Conservation (phyloP, 306 rosid species). For the Trifolium subterraneum region DNA sequence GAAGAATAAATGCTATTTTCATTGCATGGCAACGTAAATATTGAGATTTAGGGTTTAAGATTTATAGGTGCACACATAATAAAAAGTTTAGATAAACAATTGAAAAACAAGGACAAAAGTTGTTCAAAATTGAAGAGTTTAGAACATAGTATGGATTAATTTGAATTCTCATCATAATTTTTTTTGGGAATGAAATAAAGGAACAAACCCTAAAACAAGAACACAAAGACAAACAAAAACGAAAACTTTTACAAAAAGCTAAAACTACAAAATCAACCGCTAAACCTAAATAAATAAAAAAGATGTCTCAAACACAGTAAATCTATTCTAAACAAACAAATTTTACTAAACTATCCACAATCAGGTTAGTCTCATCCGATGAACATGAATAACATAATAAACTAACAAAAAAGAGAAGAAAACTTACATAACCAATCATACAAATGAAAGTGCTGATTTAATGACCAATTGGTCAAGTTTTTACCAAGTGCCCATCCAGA, state of each 20-base stretch:
- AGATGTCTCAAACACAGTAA: background rate
- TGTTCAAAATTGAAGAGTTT: background rate
- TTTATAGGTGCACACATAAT: background rate
- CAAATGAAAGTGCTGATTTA: slow-evolving; percentile 34
- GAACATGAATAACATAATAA: background rate
- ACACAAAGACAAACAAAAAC: background rate
- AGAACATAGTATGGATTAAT: too few species aligned
- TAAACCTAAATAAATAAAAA: too few species aligned
- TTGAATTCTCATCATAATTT: too few species aligned
- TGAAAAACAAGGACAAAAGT: background rate
- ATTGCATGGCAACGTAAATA: background rate
- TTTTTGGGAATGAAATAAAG: too few species aligned
- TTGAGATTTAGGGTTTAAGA: background rate
- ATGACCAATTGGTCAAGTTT: slow-evolving; percentile 50
- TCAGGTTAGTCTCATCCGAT: background rate
- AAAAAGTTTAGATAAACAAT: background rate
- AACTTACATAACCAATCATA: slow-evolving; percentile 50
- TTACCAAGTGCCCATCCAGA: slow-evolving; percentile 20
- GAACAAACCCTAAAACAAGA: too few species aligned
- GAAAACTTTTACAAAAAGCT: too few species aligned
- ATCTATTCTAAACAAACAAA: too few species aligned
- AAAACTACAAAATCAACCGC: too few species aligned
- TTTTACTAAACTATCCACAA: too few species aligned
- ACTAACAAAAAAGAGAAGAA: background rate
- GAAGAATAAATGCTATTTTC: background rate